These are phyloP conservation scores for Trichocladium antarcticum DNA, from an alignment of 495 filamentous ascomycete genomes.

Conservation along the genomic window DNA sequence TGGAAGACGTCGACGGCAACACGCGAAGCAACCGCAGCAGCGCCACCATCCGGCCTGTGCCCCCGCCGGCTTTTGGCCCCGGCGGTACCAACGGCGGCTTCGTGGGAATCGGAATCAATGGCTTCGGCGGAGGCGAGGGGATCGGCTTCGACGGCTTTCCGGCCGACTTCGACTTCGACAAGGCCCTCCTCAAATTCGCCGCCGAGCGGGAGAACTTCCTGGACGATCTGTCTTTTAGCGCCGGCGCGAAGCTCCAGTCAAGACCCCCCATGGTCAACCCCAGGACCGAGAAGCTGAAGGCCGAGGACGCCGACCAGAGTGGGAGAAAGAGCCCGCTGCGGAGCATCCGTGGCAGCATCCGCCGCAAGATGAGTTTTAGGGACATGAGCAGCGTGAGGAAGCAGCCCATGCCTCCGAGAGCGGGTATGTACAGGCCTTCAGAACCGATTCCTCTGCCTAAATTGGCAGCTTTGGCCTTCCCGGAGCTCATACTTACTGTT, in stretches of 20 bases:
- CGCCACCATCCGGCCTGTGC: slow-evolving; percentile 59
- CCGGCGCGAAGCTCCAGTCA: slow-evolving; percentile 64
- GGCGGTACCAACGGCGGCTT: slow-evolving; percentile 5
- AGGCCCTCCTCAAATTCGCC: slow-evolving; percentile 85
- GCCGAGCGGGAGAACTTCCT: slow-evolving; percentile 87
- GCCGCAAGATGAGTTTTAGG: slow-evolving; percentile 74
- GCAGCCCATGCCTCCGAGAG: slow-evolving; percentile 61
- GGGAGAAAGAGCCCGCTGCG: slow-evolving; percentile 40
- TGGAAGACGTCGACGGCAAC: slow-evolving; percentile 48
- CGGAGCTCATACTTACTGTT: slow-evolving; percentile 13
- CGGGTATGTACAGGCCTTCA: slow-evolving; percentile 47
- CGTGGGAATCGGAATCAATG: too few relatives aligned
- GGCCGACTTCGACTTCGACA: slow-evolving; percentile 74
- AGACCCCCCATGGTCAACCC: slow-evolving; percentile 60
- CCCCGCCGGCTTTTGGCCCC: slow-evolving; percentile 22
- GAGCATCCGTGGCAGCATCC: slow-evolving; percentile 60
- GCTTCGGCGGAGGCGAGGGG: slow-evolving; percentile 10
- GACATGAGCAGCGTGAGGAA: slow-evolving; percentile 94
- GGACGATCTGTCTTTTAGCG: slow-evolving; percentile 81
- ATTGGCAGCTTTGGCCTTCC: neutral
- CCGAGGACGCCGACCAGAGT: slow-evolving; percentile 52
- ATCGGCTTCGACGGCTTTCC: slow-evolving; percentile 21
- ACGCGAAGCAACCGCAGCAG: slow-evolving; percentile 81
- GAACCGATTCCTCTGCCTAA: slow-evolving; percentile 13
- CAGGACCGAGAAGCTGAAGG: slow-evolving; percentile 68